Evolutionary conservation across 352 stramenopile genomes (phyloP), one percentile per base, ranked within the genome.

Genomic region (Phytophthora constricta): DNA sequence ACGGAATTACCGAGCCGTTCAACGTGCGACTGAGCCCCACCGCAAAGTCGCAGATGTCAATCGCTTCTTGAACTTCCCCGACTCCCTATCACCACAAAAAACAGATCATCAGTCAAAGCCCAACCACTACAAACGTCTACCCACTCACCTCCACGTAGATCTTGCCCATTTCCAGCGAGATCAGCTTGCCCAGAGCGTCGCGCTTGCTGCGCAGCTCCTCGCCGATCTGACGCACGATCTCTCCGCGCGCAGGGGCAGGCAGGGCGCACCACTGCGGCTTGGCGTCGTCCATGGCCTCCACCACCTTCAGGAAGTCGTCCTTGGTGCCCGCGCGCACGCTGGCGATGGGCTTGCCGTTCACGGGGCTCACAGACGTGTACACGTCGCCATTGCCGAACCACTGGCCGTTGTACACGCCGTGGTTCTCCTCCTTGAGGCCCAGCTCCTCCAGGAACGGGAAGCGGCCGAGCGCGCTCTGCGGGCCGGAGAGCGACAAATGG

Each of bases 11-110:
- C 16, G 86, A 91, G 45, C 93, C 93, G 55, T 95, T 95, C 5
- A 98, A 76, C 37, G 75, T 85, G 57, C 93, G 90, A 61, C 84
- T 96, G 16, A 97, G 70, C n/a, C 93, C 93, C 37, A 97, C 92
- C 10, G 93, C 93, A 62, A 97, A 96, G 71, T 98, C 93, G 62
- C 93, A 98, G 49, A 98, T 98, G 73, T 98, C 93, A 58, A 98
- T 95, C 9, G 90, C 90, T 48, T 98, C 93, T 68, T 98, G 93
- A 26, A 98, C 93, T 64, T 98, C 93, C 42, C 93, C 93, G 9
- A 98, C 79, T 48, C 91, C 93, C 76, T 95, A 66, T 43, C n/a
- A 54, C 39, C 26, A 43, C 11, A 26, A 66, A 25, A 55, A 49
- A 43, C 58, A 10, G 9, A 62, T 3, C 22, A 11, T 70, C 26